phyloP scores from a whole-genome alignment of 78 protist species.

The Speleostelium caveatum region DNA sequence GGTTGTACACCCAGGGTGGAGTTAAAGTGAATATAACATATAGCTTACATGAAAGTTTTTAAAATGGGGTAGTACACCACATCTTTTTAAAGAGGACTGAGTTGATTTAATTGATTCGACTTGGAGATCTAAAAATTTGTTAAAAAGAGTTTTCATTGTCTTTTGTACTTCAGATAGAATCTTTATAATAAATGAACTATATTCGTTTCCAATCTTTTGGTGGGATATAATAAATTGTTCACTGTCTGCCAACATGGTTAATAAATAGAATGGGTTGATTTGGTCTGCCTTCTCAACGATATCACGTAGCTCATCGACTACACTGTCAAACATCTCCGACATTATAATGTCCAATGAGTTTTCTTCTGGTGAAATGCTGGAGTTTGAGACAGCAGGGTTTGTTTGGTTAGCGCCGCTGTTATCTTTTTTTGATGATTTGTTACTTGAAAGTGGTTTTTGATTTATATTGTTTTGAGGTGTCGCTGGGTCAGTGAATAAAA shows the following conservation, averaged over 20 bases:
- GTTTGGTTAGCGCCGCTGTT: too few relatives aligned
- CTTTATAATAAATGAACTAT: constrained; percentile 38
- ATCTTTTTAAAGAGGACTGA: constrained; percentile 49
- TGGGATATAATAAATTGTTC: constrained; percentile 37
- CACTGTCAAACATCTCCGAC: constrained; percentile 49
- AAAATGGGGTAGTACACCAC: constrained; percentile 68
- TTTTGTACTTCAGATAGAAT: constrained; percentile 61
- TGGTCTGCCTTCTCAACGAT: constrained; percentile 63
- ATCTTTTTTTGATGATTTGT: neutral
- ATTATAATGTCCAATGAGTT: constrained; percentile 50
- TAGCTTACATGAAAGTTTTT: constrained; percentile 39
- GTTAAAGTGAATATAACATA: too few relatives aligned
- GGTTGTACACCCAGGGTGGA: too few relatives aligned
- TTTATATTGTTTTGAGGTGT: neutral
- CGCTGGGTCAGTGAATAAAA: constrained; percentile 54
- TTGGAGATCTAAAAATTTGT: constrained; percentile 69
- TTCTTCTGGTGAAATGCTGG: neutral
- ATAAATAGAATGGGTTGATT: constrained; percentile 65
- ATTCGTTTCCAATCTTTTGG: neutral
- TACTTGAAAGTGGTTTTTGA: neutral
- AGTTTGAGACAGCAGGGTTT: neutral
- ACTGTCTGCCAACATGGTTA: constrained; percentile 46
- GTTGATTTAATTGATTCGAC: constrained; percentile 56
- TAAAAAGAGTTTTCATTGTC: constrained; percentile 58
- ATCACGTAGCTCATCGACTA: constrained; percentile 24